These are phyloP conservation scores for Aspergillus sclerotiicarbonarius DNA, from an alignment of 495 filamentous ascomycete genomes.

Conservation along the genomic window DNA sequence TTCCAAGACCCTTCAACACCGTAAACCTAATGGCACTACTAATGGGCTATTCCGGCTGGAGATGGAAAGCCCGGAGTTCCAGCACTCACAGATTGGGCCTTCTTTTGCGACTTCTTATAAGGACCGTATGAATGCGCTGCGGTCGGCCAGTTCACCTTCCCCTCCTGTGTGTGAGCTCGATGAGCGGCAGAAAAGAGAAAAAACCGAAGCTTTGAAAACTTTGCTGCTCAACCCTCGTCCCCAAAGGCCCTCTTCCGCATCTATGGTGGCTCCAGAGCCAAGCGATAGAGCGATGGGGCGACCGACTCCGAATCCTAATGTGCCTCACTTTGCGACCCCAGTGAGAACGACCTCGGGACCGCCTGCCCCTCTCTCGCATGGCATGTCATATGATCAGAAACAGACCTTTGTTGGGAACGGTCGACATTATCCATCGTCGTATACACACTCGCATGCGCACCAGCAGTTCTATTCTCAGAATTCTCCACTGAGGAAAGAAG, in stretches of 20 bases:
- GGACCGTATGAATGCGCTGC: conserved; percentile 61
- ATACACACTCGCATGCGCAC: conserved; percentile 16
- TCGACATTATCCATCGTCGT: conserved; percentile 14
- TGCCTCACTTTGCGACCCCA: conserved; percentile 40
- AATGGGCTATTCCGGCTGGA: conserved; percentile 65
- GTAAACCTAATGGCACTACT: conserved; percentile 37
- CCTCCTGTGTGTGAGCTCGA: conserved; percentile 20
- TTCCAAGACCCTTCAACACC: conserved; percentile 26
- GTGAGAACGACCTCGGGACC: conserved; percentile 39
- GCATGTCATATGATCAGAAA: conserved; percentile 3
- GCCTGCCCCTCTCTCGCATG: conserved; percentile 24
- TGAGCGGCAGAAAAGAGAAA: conserved; percentile 43
- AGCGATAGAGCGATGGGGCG: conserved; percentile 13
- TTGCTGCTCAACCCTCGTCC: conserved; percentile 47
- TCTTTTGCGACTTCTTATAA: conserved; percentile 67
- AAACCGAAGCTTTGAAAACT: conserved; percentile 48
- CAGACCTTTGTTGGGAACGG: conserved; percentile 10
- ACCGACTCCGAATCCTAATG: conserved; percentile 17
- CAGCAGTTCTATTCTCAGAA: conserved; percentile 22
- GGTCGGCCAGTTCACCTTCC: conserved; percentile 30
- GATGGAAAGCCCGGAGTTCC: conserved; percentile 52
- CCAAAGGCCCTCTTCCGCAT: conserved; percentile 35
- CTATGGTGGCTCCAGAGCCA: conserved; percentile 20
- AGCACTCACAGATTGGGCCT: conserved; percentile 53
- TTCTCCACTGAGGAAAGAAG: conserved; percentile 28